phyloP scores from a whole-genome alignment of 257 asterid species.

The Nicotiana benthamiana region DNA sequence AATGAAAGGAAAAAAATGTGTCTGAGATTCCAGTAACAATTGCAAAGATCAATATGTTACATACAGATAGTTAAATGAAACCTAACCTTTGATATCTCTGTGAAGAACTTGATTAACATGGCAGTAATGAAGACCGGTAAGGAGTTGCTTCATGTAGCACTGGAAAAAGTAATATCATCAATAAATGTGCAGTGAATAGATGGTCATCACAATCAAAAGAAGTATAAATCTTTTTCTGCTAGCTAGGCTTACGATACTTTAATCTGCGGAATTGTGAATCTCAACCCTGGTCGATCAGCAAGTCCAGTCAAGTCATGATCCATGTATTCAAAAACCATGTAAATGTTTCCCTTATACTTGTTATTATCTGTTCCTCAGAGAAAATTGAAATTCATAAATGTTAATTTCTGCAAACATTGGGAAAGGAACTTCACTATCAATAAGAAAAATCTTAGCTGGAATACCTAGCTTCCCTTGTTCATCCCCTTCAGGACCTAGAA shows the following conservation, averaged over 20 bases:
- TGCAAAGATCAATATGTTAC: not conserved
- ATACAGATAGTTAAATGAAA: not conserved
- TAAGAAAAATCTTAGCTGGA: constrained; percentile 9
- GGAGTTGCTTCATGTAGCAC: constrained; percentile 97
- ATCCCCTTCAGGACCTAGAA: constrained; percentile 62
- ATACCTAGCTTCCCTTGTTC: constrained; percentile 64
- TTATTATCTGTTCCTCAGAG: constrained; percentile 46
- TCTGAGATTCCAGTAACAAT: not conserved
- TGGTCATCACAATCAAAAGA: constrained; percentile 3
- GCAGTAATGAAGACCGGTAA: constrained; percentile 93
- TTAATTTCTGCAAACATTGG: constrained; percentile 7
- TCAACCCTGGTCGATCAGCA: constrained; percentile 92
- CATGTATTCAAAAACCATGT: constrained; percentile 98
- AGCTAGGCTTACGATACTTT: constrained; percentile 49
- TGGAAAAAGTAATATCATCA: constrained; percentile 26
- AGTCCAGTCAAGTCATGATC: constrained; percentile 97
- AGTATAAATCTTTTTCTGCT: not conserved
- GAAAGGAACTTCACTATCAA: constrained; percentile 3
- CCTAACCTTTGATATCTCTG: constrained; percentile 88
- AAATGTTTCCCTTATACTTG: constrained; percentile 81
- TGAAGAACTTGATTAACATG: constrained; percentile 94
- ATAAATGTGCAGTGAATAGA: constrained; percentile 15
- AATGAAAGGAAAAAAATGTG: constrained; percentile 3
- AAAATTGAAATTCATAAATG: constrained; percentile 5
- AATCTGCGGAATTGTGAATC: constrained; percentile 87